Evolutionary conservation across 1,284 basidiomycete genomes (phyloP).

Genomic region (Cutaneotrichosporon cavernicola): DNA sequence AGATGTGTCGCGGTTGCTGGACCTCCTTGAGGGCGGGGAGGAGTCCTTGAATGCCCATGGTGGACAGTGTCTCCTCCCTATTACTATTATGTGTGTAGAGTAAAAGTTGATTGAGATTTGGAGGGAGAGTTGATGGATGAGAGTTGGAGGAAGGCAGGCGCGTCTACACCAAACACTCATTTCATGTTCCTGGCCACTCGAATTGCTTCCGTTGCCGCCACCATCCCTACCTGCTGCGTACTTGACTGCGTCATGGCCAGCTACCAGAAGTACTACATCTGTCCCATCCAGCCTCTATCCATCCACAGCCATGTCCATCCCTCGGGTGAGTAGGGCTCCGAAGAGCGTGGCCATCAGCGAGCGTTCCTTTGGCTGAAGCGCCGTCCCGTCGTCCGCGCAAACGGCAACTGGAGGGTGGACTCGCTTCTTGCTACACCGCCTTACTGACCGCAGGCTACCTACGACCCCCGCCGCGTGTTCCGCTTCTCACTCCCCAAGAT

Average conservation of each 20-base stretch:
- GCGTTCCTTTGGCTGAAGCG: background rate
- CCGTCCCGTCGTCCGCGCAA: background rate
- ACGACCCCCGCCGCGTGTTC: constrained; percentile 83
- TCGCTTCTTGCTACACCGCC: background rate
- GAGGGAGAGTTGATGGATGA: background rate
- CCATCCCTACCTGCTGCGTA: background rate
- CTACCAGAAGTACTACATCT: background rate
- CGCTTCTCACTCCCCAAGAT: constrained; percentile 56
- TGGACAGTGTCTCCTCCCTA: constrained; percentile 1
- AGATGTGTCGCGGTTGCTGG: constrained; percentile 71
- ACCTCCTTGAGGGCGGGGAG: constrained; percentile 89
- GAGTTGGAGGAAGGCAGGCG: constrained; percentile 21
- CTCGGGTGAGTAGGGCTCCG: constrained; percentile 24
- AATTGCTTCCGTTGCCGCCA: constrained; percentile 11
- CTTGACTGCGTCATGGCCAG: constrained; percentile 8
- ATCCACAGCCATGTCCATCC: constrained; percentile 32
- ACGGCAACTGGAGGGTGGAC: background rate
- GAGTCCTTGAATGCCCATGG: constrained; percentile 92
- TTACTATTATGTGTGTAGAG: background rate
- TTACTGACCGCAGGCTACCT: constrained; percentile 57
- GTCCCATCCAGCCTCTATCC: constrained; percentile 6
- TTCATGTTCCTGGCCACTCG: constrained; percentile 5
- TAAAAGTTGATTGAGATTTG: background rate
- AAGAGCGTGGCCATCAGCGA: background rate
- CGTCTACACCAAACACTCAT: constrained; percentile 15